Percentiles rank a stretch among this genome's conserved stretches.
These are phyloP conservation scores for Massarina eburnea DNA, from an alignment of 2,329 filamentous ascomycete species.

Conservation along the genomic window DNA sequence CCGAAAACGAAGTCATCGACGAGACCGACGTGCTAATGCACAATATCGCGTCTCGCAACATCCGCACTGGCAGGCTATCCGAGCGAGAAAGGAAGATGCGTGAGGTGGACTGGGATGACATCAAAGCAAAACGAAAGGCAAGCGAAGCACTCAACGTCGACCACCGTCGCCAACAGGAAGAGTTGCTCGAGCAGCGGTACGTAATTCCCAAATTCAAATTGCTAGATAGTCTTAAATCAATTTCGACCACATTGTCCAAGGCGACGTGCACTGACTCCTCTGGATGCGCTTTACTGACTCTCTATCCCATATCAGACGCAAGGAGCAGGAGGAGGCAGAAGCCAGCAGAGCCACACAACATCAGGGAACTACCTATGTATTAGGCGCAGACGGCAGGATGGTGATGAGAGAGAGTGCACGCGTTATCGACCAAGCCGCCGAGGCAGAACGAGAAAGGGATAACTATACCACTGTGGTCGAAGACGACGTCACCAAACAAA, in stretches of 20 bases:
- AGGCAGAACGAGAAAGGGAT: conserved; percentile 58
- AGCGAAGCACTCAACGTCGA: conserved; percentile 19
- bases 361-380: conserved; percentile 55
- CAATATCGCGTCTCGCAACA: conserved; percentile 66
- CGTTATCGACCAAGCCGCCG: conserved; percentile 68
- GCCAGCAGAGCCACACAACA: conserved; percentile 10
- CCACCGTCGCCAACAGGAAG: conserved; percentile 23
- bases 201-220: no score
- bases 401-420: conserved; percentile 69
- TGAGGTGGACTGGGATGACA: conserved; percentile 62
- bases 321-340: conserved; percentile 13
- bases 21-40: conserved; percentile 69
- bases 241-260: no score
- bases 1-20: conserved; percentile 57
- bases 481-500: conserved; percentile 73
- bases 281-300: no score
- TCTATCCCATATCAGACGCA: no score
- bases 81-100: conserved; percentile 73
- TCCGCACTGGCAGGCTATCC: conserved; percentile 72
- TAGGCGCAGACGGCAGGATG: conserved; percentile 69
- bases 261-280: no score
- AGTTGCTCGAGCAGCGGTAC: conserved; percentile 11
- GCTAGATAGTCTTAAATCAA: no score
- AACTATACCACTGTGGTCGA: conserved; percentile 68
- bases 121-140: conserved; percentile 44